Conservation (phyloP, 768 basidiomycete species). For the Mycena latifolia region DNA sequence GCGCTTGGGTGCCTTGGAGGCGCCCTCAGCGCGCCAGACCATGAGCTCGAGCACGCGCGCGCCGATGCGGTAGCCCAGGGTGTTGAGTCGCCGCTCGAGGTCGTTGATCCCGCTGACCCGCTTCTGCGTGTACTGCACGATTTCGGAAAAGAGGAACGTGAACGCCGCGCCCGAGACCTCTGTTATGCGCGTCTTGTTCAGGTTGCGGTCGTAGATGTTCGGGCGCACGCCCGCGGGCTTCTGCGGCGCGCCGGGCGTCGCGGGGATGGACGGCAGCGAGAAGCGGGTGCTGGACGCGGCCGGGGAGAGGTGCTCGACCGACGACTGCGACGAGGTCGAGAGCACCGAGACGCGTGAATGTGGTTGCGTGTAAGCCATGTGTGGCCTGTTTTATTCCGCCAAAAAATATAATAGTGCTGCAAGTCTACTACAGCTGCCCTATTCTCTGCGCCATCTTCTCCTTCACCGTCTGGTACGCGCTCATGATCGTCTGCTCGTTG, state of each 20-base stretch:
- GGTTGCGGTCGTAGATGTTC: slow-evolving; percentile 89
- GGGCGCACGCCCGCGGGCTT: slow-evolving; percentile 62
- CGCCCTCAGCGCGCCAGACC: slow-evolving; percentile 82
- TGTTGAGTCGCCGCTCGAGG: slow-evolving; percentile 92
- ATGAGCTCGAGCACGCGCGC: slow-evolving; percentile 88
- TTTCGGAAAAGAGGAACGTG: slow-evolving; percentile 92
- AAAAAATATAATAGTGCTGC: slow-evolving; percentile 1
- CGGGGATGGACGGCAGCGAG: slow-evolving; percentile 72
- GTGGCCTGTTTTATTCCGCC: not conserved
- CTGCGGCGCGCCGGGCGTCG: slow-evolving; percentile 52
- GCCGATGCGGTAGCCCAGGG: slow-evolving; percentile 93
- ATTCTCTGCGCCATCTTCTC: slow-evolving; percentile 89
- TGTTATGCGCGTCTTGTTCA: slow-evolving; percentile 87
- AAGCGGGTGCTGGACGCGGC: slow-evolving; percentile 75
- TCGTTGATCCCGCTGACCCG: slow-evolving; percentile 95
- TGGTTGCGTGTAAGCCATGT: slow-evolving; percentile 69
- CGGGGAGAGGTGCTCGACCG: slow-evolving; percentile 65
- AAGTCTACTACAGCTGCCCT: slow-evolving; percentile 71
- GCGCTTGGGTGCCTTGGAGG: slow-evolving; percentile 91
- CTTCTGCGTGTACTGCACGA: slow-evolving; percentile 96
- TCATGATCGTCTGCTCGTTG: slow-evolving; percentile 97
- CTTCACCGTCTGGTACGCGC: slow-evolving; percentile 90
- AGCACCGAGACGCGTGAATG: slow-evolving; percentile 78
- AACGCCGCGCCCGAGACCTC: slow-evolving; percentile 91
- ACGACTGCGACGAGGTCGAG: slow-evolving; percentile 69